Conservation (phyloP, 352 stramenopile genomes). For the Globisporangium sylvaticum region DNA sequence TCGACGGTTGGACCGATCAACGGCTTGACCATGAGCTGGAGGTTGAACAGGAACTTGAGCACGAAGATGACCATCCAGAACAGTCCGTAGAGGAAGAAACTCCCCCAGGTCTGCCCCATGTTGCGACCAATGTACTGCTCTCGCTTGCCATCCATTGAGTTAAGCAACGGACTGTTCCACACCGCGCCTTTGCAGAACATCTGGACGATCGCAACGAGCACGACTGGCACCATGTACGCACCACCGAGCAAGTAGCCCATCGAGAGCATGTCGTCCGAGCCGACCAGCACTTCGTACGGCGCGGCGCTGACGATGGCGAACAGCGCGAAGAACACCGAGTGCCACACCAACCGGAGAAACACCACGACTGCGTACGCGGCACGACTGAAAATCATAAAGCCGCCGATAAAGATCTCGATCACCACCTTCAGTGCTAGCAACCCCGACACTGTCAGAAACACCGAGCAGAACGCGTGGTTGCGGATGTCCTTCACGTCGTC, state of each 20-base stretch:
- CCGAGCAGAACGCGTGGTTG: slow-evolving; percentile 71
- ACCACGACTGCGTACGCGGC: slow-evolving; percentile 55
- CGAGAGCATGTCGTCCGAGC: slow-evolving; percentile 55
- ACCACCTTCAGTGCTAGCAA: slow-evolving; percentile 67
- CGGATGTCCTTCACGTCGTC: slow-evolving; percentile 60
- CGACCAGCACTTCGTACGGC: slow-evolving; percentile 60
- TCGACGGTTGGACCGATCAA: slow-evolving; percentile 96
- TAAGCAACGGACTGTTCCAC: slow-evolving; percentile 54
- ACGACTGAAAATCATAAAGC: slow-evolving; percentile 62
- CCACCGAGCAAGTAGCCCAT: slow-evolving; percentile 49
- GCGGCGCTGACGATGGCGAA: slow-evolving; percentile 67
- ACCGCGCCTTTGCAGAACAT: slow-evolving; percentile 61
- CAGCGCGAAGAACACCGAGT: slow-evolving; percentile 74
- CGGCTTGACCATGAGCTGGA: slow-evolving; percentile 96
- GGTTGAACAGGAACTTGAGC: slow-evolving; percentile 97
- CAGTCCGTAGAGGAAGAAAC: slow-evolving; percentile 58
- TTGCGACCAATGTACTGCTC: slow-evolving; percentile 81
- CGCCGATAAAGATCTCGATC: slow-evolving; percentile 81
- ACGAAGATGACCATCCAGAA: slow-evolving; percentile 84
- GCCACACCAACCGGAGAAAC: slow-evolving; percentile 73
- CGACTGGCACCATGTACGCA: slow-evolving; percentile 59
- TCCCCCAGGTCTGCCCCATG: slow-evolving; percentile 71
- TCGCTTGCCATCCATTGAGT: slow-evolving; percentile 57
- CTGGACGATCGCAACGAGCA: slow-evolving; percentile 55
- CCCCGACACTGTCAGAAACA: slow-evolving; percentile 64